A percentile compares a stretch with the other conserved stretches of the same genome.
phyloP scores from a whole-genome alignment of 768 basidiomycete species.

The Mycena metata region DNA sequence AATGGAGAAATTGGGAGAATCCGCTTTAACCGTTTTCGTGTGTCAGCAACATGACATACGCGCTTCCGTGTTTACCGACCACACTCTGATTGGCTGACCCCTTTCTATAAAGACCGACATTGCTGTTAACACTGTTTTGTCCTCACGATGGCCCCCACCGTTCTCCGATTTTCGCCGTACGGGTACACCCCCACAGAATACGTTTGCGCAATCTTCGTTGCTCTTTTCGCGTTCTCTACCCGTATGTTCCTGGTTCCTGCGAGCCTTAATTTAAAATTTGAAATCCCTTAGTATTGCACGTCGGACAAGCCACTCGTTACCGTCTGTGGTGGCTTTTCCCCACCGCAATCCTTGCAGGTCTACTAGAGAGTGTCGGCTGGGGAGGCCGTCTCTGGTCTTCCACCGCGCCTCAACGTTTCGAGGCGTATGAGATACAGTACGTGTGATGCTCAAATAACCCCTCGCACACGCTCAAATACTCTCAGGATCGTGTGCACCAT shows the following conservation, averaged over 20 bases:
- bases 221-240: constrained; percentile 8
- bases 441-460: constrained; percentile 31
- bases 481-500: constrained; percentile 10
- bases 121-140: no score
- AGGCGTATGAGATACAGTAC: constrained; percentile 60
- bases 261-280: not conserved
- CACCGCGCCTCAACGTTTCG: constrained; percentile 20
- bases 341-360: constrained; percentile 51
- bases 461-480: not conserved
- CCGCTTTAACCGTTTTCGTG: no score
- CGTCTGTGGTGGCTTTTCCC: constrained; percentile 57
- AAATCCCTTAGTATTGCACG: constrained; percentile 49
- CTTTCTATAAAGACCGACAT: no score
- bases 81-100: no score
- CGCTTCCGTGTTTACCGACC: no score
- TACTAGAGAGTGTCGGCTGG: constrained; percentile 60
- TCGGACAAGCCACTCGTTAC: constrained; percentile 47
- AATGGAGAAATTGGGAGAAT: no score
- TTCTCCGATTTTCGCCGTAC: constrained; percentile 12
- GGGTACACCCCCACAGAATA: constrained; percentile 16
- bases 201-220: constrained; percentile 13
- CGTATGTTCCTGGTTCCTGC: not conserved
- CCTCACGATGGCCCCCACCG: constrained; percentile 1
- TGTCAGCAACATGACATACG: no score
- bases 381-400: constrained; percentile 54